Evolutionary conservation across 768 basidiomycete genomes (phyloP).

Genomic region (Lepiota venenata): DNA sequence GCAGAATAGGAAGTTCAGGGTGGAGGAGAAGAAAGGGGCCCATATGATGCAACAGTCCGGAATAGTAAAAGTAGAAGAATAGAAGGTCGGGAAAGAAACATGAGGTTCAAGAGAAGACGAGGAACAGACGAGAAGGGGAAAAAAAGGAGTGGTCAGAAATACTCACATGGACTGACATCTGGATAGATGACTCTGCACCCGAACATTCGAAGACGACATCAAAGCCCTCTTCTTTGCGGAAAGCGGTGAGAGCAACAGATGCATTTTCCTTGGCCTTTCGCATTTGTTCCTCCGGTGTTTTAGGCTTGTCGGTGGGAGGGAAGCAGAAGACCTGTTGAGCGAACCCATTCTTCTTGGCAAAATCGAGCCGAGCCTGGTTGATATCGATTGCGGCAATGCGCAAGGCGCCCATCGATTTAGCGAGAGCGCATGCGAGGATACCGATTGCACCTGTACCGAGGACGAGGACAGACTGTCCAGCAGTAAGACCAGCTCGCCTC

Average conservation of each 20-base stretch:
- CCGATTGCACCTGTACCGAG: conserved; percentile 95
- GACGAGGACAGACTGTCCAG: conserved; percentile 76
- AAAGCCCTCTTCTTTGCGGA: conserved; percentile 72
- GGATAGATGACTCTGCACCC: conserved; percentile 88
- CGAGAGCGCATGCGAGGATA: conserved; percentile 81
- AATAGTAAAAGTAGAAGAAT: conserved; percentile 5
- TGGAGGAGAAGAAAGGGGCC: not conserved
- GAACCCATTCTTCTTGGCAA: conserved; percentile 74
- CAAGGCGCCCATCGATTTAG: conserved; percentile 66
- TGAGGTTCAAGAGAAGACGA: not conserved
- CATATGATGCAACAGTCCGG: conserved; percentile 2
- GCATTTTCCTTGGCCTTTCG: conserved; percentile 58
- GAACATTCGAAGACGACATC: conserved; percentile 96
- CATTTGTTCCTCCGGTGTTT: conserved; percentile 54
- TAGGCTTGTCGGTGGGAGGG: conserved; percentile 36
- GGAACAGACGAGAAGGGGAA: conserved; percentile 2
- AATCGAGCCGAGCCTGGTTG: conserved; percentile 76
- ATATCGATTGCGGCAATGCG: conserved; percentile 82
- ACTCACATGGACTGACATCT: conserved; percentile 87
- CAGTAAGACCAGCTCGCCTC: conserved; percentile 37
- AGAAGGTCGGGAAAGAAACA: not conserved
- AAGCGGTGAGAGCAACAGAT: conserved; percentile 46
- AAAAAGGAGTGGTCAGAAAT: conserved; percentile 6
- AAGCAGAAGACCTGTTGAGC: conserved; percentile 70
- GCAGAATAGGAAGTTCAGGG: conserved; percentile 11